Percentiles rank a stretch among this genome's conserved stretches.
Evolutionary conservation across 805 yeast genomes (phyloP).

Genomic region (Yamadazyma paraphyllophila): DNA sequence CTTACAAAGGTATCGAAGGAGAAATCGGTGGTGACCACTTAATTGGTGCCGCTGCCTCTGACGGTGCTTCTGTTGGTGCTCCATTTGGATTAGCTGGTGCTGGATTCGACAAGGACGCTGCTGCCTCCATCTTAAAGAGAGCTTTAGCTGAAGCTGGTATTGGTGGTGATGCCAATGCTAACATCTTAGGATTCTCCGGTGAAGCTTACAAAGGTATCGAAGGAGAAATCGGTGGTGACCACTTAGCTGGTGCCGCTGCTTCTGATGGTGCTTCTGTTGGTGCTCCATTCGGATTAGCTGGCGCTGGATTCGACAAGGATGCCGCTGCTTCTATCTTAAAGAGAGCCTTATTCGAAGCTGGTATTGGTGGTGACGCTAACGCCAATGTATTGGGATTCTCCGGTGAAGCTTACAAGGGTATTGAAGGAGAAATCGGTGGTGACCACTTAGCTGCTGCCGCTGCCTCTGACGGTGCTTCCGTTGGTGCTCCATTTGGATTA

Average conservation of each 20-base stretch:
- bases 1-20: constrained; percentile 6
- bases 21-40: constrained; percentile 7
- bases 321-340: constrained; percentile 9
- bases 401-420: constrained; percentile 5
- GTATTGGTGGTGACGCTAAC: constrained; percentile 6
- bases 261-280: constrained; percentile 5
- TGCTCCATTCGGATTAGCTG: constrained; percentile 4
- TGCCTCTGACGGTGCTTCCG: constrained; percentile 11
- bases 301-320: constrained; percentile 11
- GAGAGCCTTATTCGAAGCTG: constrained; percentile 12
- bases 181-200: constrained; percentile 7
- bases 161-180: constrained; percentile 4
- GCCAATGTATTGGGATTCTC: constrained; percentile 6
- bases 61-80: constrained; percentile 1
- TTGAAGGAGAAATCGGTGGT: constrained; percentile 6
- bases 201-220: constrained; percentile 12
- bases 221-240: constrained; percentile 8
- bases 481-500: constrained; percentile 5
- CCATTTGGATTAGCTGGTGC: constrained; percentile 1
- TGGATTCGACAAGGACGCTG: constrained; percentile 4
- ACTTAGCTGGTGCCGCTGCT: constrained; percentile 8
- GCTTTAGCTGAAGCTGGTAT: constrained; percentile 11
- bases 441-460: constrained; percentile 14
- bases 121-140: constrained; percentile 7
- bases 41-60: background rate